A percentile compares a stretch with the other conserved stretches of the same genome.
Evolutionary conservation across 192 early-diverging fungal species (phyloP).

Genomic region (Entophlyctis luteolus): DNA sequence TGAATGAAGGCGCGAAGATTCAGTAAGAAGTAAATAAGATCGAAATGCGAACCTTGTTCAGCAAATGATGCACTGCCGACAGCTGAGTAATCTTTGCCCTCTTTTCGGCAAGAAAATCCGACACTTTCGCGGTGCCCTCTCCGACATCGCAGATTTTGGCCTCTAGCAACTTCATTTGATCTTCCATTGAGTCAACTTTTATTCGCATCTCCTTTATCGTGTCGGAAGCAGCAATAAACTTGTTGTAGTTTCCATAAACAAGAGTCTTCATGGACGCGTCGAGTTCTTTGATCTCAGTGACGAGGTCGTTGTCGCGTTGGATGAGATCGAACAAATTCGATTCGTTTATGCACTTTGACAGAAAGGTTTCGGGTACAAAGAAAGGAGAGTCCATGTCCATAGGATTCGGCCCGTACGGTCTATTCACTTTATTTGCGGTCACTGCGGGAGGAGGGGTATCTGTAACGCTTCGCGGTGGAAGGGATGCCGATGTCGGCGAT

Average conservation of each 20-base stretch:
- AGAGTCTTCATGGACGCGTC: conserved; percentile 96
- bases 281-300: conserved; percentile 76
- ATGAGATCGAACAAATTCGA: conserved; percentile 67
- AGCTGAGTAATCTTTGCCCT: conserved; percentile 73
- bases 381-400: conserved; percentile 67
- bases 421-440: no score
- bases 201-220: conserved; percentile 85
- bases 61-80: conserved; percentile 62
- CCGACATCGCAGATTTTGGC: conserved; percentile 66
- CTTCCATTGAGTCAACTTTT: conserved; percentile 82
- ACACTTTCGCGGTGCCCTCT: conserved; percentile 44
- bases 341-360: conserved; percentile 70
- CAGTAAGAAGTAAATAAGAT: no score
- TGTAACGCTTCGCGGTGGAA: no score
- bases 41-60: conserved; percentile 56
- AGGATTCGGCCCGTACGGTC: conserved; percentile 52
- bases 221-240: conserved; percentile 92
- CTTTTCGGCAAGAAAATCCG: conserved; percentile 59
- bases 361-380: conserved; percentile 76
- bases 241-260: conserved; percentile 97
- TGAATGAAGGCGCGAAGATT: not conserved
- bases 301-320: conserved; percentile 69
- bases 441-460: no score
- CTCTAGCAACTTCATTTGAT: conserved; percentile 72
- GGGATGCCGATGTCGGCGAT: no score